Conservation (phyloP, 1,284 basidiomycete species). For the Marasmius sp. region DNA sequence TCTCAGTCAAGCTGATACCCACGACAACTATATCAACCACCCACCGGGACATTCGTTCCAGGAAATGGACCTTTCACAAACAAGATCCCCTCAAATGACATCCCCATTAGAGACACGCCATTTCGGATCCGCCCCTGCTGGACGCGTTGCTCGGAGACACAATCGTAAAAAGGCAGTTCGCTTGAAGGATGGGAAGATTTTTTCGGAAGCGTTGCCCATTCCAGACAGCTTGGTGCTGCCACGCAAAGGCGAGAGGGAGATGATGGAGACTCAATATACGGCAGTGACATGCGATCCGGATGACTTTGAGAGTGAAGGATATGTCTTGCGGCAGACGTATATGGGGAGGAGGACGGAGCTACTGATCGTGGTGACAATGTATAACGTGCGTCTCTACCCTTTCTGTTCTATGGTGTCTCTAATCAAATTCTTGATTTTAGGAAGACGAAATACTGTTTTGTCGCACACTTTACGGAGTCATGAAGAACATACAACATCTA, state of each 20-base stretch:
- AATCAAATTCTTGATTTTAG: conserved; percentile 40
- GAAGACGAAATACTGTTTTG: conserved; percentile 95
- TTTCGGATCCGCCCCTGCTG: conserved; percentile 84
- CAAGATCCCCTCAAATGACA: conserved; percentile 33
- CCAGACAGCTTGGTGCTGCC: conserved; percentile 86
- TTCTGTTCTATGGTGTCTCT: neutral
- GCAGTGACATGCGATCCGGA: conserved; percentile 94
- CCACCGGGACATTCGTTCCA: conserved; percentile 1
- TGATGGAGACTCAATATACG: conserved; percentile 81
- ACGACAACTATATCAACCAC: neutral
- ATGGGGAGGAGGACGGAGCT: conserved; percentile 85
- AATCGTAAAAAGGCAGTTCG: conserved; percentile 73
- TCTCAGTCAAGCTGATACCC: conserved; percentile 7
- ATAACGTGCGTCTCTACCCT: conserved; percentile 60
- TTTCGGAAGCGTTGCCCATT: conserved; percentile 82
- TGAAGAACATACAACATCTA: conserved; percentile 88
- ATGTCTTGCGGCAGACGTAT: conserved; percentile 85
- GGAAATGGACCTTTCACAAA: neutral
- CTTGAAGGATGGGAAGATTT: conserved; percentile 75
- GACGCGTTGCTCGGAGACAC: conserved; percentile 72
- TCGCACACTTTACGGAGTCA: conserved; percentile 93
- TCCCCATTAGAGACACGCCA: conserved; percentile 69
- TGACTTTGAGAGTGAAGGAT: conserved; percentile 82
- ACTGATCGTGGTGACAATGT: conserved; percentile 96
- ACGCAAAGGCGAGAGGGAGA: conserved; percentile 80